A percentile compares a stretch with the other conserved stretches of the same genome.
phyloP scores from a whole-genome alignment of 2,329 filamentous ascomycete species.

The Fonsecaea pugnacius region DNA sequence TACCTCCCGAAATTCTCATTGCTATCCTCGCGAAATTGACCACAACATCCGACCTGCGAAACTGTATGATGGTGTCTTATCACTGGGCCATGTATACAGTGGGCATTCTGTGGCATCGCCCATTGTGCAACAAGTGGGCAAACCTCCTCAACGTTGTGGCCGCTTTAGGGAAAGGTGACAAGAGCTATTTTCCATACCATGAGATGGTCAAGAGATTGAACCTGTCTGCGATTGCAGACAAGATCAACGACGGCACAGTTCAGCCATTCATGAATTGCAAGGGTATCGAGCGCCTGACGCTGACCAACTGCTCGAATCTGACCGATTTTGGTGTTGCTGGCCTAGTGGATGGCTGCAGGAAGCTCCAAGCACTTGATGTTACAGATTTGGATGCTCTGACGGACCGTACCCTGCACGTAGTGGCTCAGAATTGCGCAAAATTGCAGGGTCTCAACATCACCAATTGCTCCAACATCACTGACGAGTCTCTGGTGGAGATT shows the following conservation, averaged over 20 bases:
- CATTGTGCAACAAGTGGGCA: constrained; percentile 83
- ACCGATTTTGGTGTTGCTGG: constrained; percentile 82
- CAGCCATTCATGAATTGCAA: constrained; percentile 81
- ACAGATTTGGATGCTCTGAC: constrained; percentile 81
- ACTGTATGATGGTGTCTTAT: constrained; percentile 92
- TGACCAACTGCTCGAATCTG: constrained; percentile 85
- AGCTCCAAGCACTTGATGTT: constrained; percentile 86
- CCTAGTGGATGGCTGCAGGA: constrained; percentile 76
- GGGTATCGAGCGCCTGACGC: constrained; percentile 85
- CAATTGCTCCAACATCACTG: constrained; percentile 79
- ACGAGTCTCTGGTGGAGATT: constrained; percentile 79
- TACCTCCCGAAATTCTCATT: constrained; percentile 95
- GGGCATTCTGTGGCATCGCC: constrained; percentile 91
- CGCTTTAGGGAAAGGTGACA: constrained; percentile 68
- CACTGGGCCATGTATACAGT: constrained; percentile 92
- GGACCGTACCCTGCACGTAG: constrained; percentile 74
- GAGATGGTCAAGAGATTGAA: constrained; percentile 93
- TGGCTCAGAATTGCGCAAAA: constrained; percentile 79
- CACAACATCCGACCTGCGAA: constrained; percentile 74
- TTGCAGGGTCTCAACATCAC: constrained; percentile 94
- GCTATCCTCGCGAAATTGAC: constrained; percentile 84
- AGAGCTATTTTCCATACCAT: constrained; percentile 79
- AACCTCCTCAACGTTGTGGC: constrained; percentile 80
- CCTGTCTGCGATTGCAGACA: constrained; percentile 74
- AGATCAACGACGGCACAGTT: constrained; percentile 88